Conservation (phyloP, 306 rosid species). For the Vicia villosa region DNA sequence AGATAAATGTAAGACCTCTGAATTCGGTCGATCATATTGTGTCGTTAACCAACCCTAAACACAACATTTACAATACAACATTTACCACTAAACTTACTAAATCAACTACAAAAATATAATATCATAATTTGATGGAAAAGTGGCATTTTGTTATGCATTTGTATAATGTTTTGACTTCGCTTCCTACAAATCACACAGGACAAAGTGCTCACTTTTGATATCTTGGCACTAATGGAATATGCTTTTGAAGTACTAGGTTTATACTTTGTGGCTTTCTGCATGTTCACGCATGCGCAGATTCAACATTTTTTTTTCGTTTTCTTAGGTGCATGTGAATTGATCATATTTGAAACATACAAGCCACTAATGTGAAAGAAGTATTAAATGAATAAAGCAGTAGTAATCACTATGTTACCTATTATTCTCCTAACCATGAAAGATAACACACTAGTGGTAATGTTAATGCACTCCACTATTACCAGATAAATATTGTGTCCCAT, state of each 20-base stretch:
- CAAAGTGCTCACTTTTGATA: background rate
- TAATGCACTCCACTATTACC: constrained; percentile 1
- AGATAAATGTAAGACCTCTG: no score
- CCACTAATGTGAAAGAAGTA: background rate
- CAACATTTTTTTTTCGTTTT: background rate
- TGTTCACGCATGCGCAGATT: background rate
- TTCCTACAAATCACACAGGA: background rate
- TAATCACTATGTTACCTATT: background rate
- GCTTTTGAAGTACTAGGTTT: background rate
- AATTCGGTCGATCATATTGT: no score
- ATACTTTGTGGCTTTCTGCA: background rate
- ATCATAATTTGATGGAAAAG: constrained; percentile 17
- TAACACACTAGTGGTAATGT: background rate
- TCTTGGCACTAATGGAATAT: background rate
- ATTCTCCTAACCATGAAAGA: background rate
- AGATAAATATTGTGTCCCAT: background rate
- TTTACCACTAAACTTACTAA: no score
- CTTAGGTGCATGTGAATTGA: no score
- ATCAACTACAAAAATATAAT: no score
- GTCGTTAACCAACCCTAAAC: no score
- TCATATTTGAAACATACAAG: no score
- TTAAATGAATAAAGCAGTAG: background rate
- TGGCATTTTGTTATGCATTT: constrained; percentile 17
- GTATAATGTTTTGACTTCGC: constrained; percentile 26
- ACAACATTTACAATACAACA: no score